These are phyloP conservation scores for Pseudonitzschia multistriata DNA, from an alignment of 108 stramenopile genomes.

Conservation along the genomic window DNA sequence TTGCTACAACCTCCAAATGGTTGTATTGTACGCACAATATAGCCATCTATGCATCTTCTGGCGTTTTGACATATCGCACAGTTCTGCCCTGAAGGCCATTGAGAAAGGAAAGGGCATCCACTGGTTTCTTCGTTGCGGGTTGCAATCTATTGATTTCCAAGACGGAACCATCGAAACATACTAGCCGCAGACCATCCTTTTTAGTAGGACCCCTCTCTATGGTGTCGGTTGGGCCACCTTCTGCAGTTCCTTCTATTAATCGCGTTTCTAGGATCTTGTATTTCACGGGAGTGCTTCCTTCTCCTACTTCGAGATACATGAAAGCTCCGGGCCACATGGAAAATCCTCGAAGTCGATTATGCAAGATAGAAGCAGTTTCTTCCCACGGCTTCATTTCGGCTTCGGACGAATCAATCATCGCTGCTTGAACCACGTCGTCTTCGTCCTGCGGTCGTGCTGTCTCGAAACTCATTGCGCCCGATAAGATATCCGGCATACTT, in stretches of 20 bases:
- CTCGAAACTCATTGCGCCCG: slow-evolving; percentile 73
- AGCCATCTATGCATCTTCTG: slow-evolving; percentile 14
- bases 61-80: slow-evolving; percentile 49
- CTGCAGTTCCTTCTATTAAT: slow-evolving; percentile 45
- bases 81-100: slow-evolving; percentile 89
- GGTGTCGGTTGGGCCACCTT: slow-evolving; percentile 33
- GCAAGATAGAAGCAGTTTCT: slow-evolving; percentile 69
- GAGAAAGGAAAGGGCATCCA: slow-evolving; percentile 91
- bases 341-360: slow-evolving; percentile 91
- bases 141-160: slow-evolving; percentile 87
- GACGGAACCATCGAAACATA: slow-evolving; percentile 89
- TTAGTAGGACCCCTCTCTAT: slow-evolving; percentile 70
- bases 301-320: slow-evolving; percentile 69
- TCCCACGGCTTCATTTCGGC: slow-evolving; percentile 63
- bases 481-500: slow-evolving; percentile 70
- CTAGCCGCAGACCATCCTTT: slow-evolving; percentile 77
- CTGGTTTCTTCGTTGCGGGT: slow-evolving; percentile 86
- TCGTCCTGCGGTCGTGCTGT: slow-evolving; percentile 85
- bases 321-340: slow-evolving; percentile 94
- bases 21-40: no score
- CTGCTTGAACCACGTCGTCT: slow-evolving; percentile 69
- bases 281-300: slow-evolving; percentile 51
- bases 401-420: slow-evolving; percentile 81
- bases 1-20: no score
- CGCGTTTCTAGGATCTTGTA: slow-evolving; percentile 73